Percentiles rank a stretch among this genome's conserved stretches.
phyloP scores from a whole-genome alignment of 441 rosid species.

The Geranium incanum region DNA sequence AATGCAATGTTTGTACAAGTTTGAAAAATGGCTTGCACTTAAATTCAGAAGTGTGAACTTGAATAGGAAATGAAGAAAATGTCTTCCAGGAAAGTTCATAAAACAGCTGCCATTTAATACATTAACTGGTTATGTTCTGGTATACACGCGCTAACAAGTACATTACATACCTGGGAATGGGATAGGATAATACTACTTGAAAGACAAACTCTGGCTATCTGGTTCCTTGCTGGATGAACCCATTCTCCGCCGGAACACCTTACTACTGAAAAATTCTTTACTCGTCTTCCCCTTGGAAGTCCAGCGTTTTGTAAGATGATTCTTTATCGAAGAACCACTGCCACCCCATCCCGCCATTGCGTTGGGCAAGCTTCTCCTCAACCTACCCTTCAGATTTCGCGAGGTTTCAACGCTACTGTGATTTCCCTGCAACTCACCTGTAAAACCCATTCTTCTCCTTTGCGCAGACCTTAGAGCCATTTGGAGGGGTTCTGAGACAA shows the following conservation, averaged over 20 bases:
- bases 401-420: constrained; percentile 26
- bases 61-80: background rate
- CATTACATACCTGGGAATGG: background rate
- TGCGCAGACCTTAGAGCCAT: constrained; percentile 54
- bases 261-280: constrained; percentile 28
- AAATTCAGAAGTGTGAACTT: background rate
- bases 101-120: background rate
- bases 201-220: background rate
- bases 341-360: constrained; percentile 19
- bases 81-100: background rate
- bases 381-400: constrained; percentile 29
- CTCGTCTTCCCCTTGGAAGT: constrained; percentile 32
- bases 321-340: constrained; percentile 35
- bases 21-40: background rate
- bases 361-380: constrained; percentile 34
- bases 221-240: constrained; percentile 25
- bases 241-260: constrained; percentile 25
- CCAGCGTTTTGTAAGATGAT: constrained; percentile 44
- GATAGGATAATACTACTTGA: background rate
- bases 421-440: constrained; percentile 35
- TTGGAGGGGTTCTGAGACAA: constrained; percentile 57
- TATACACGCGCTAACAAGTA: background rate
- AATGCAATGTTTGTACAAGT: background rate
- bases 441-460: constrained; percentile 40
- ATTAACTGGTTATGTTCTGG: background rate